Evolutionary conservation across 225 moss, liverwort and hornwort genomes (phyloP).

Genomic region (Rhytidiadelphus loreus): DNA sequence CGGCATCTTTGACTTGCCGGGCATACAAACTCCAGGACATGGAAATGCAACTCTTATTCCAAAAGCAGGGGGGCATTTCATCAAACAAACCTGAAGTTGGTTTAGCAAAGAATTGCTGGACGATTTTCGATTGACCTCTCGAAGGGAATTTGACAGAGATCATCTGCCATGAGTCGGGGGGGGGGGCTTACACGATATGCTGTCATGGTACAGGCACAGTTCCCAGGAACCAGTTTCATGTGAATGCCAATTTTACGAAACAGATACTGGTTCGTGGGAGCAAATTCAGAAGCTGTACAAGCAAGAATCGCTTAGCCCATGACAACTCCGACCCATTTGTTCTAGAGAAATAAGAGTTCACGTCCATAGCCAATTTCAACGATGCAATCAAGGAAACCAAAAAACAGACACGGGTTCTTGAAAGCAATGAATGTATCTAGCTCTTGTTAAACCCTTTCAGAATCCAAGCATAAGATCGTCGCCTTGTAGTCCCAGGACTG

Average conservation of each 20-base stretch:
- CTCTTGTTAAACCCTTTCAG: not conserved
- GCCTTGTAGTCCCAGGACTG: not conserved
- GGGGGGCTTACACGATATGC: slow-evolving; percentile 13
- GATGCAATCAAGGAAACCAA: not conserved
- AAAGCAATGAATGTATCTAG: not conserved
- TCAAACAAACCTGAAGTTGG: not conserved
- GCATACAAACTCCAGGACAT: not conserved
- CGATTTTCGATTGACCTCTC: not conserved
- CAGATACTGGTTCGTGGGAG: slow-evolving; percentile 18
- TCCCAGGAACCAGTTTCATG: slow-evolving; percentile 32
- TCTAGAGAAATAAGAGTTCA: not conserved
- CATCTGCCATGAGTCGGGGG: not conserved
- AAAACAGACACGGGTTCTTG: not conserved
- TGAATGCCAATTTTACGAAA: slow-evolving; percentile 33
- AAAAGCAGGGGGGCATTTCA: not conserved
- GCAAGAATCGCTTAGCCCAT: not conserved
- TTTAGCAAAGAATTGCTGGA: not conserved
- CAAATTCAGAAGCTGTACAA: not conserved
- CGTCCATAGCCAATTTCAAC: not conserved
- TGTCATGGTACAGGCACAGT: slow-evolving; percentile 43
- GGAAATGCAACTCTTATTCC: not conserved
- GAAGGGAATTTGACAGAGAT: not conserved
- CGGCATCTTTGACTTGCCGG: not conserved
- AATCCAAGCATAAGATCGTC: not conserved
- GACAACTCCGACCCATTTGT: not conserved